Percentiles rank a stretch among this genome's conserved stretches.
These are phyloP conservation scores for Phytophthora sp. DNA, from an alignment of 352 stramenopile genomes.

Conservation along the genomic window DNA sequence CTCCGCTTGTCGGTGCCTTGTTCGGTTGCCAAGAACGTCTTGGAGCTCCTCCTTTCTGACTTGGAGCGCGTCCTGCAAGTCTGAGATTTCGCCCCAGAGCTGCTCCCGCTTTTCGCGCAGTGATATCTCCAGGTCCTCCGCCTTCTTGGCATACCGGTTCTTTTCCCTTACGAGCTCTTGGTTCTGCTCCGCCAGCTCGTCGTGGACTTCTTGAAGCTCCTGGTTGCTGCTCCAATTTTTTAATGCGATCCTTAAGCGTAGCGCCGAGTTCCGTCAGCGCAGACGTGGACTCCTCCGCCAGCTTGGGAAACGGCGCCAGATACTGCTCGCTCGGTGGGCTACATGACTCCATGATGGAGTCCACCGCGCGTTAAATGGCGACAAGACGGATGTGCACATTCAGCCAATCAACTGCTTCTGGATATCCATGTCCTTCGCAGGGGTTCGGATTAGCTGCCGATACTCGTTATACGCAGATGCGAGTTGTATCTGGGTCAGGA, in stretches of 20 bases:
- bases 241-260: not conserved
- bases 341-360: not conserved
- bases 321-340: slow-evolving; percentile 2
- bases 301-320: slow-evolving; percentile 2
- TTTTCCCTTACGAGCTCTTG: slow-evolving; percentile 8
- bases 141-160: not conserved
- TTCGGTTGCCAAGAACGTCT: slow-evolving; percentile 1
- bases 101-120: slow-evolving; percentile 14
- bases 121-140: not conserved
- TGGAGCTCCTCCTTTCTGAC: slow-evolving; percentile 15
- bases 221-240: slow-evolving; percentile 14
- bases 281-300: slow-evolving; percentile 5
- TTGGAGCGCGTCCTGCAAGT: slow-evolving; percentile 9
- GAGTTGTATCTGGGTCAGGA: too few species aligned
- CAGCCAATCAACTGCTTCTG: slow-evolving; percentile 2
- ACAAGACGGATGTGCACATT: not conserved
- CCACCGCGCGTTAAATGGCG: not conserved
- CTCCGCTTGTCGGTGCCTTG: slow-evolving; percentile 5
- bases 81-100: slow-evolving; percentile 12
- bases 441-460: too few species aligned
- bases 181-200: not conserved
- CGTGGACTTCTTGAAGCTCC: slow-evolving; percentile 5
- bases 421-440: too few species aligned
- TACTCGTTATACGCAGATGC: too few species aligned
- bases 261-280: not conserved